These are phyloP conservation scores for Aspergillus sp. DNA, from an alignment of 2,329 filamentous ascomycete genomes.

Conservation along the genomic window DNA sequence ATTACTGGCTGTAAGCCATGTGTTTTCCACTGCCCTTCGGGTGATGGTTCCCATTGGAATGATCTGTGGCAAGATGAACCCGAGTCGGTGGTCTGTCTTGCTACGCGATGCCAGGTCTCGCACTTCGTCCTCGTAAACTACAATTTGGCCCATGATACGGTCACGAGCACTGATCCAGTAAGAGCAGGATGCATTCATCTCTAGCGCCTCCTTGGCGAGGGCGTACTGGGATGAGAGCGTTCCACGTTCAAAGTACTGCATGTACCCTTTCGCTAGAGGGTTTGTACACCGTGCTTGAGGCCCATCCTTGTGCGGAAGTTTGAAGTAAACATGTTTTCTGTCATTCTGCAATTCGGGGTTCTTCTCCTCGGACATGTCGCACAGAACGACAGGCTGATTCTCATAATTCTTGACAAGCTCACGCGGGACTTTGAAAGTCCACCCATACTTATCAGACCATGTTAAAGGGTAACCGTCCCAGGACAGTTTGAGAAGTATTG, in stretches of 20 bases:
- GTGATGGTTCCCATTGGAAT: slow-evolving; percentile 99
- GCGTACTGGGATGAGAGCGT: slow-evolving; percentile 82
- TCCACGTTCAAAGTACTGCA: slow-evolving; percentile 87
- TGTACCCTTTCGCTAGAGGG: slow-evolving; percentile 87
- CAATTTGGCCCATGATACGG: slow-evolving; percentile 91
- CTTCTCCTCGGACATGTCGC: slow-evolving; percentile 76
- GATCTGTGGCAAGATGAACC: slow-evolving; percentile 90
- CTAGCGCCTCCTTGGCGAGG: slow-evolving; percentile 89
- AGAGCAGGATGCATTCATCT: slow-evolving; percentile 98
- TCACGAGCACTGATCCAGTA: slow-evolving; percentile 98
- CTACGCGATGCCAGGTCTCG: slow-evolving; percentile 23
- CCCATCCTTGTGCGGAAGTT: slow-evolving; percentile 94
- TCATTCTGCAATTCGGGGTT: slow-evolving; percentile 69
- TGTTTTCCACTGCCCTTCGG: slow-evolving; percentile 90
- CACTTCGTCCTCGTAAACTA: slow-evolving; percentile 76
- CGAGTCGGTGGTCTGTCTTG: slow-evolving; percentile 50
- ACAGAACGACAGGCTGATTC: slow-evolving; percentile 70
- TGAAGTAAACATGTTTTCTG: slow-evolving; percentile 71
- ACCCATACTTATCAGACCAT: slow-evolving; percentile 92
- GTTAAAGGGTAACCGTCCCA: slow-evolving; percentile 90
- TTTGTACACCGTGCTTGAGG: slow-evolving; percentile 80
- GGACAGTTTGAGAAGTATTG: slow-evolving; percentile 75
- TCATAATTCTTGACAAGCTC: slow-evolving; percentile 66
- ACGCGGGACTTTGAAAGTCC: slow-evolving; percentile 79
- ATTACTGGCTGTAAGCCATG: slow-evolving; percentile 96